Percentiles rank a stretch among this genome's conserved stretches.
These are phyloP conservation scores for Suillus plorans DNA, from an alignment of 768 basidiomycete genomes.

Conservation along the genomic window DNA sequence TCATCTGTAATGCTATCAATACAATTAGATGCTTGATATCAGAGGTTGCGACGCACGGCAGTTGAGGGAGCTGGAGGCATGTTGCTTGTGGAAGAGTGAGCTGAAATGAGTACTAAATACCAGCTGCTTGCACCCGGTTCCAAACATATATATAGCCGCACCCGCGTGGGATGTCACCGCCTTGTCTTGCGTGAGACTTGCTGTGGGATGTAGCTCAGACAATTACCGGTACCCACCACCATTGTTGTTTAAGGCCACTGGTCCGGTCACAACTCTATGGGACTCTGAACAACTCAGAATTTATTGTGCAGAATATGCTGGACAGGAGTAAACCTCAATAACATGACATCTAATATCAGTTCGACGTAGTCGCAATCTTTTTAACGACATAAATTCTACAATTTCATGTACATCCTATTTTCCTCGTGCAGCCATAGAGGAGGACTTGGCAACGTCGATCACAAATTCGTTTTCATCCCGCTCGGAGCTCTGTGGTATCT, in stretches of 20 bases:
- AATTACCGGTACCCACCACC: no score
- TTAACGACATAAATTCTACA: neutral
- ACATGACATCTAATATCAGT: neutral
- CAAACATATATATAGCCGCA: neutral
- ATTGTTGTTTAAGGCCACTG: no score
- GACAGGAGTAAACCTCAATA: neutral
- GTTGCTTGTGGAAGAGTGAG: neutral
- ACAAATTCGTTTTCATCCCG: neutral
- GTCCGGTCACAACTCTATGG: no score
- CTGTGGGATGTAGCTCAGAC: no score
- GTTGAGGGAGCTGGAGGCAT: conserved; percentile 30
- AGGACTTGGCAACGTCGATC: neutral
- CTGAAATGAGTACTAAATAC: neutral
- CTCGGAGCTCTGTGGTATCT: neutral
- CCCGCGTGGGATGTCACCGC: neutral
- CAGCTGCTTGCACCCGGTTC: neutral
- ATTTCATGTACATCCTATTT: neutral
- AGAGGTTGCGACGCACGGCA: conserved; percentile 13
- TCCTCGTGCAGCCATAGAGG: neutral
- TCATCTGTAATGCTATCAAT: conserved; percentile 40
- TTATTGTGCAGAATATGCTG: no score
- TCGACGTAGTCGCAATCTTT: neutral
- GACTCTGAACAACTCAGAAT: no score
- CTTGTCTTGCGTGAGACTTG: no score
- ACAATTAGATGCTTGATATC: no score